Base-by-base conservation (phyloP, 345 rosid genomes). In the Excoecaria cochinchinensis region DNA sequence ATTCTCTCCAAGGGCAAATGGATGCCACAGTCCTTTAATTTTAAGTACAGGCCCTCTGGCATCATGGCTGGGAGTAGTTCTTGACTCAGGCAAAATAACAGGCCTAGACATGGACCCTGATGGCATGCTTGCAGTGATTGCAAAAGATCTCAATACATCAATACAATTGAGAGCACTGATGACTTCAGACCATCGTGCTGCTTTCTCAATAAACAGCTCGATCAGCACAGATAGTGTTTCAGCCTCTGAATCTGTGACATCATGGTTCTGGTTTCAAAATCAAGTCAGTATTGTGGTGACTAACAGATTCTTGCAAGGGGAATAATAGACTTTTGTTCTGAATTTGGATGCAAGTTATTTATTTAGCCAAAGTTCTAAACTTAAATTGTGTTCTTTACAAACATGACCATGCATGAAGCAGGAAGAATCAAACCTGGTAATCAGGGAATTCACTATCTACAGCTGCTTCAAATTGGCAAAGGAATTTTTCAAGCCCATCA, bases 11-110 rank as follows among this genome's bases (percentile, higher is more conserved):
- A 91, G 86, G 67, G 98, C 90, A 85, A 85, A 90, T 19, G 97
- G 98, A 83, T 95, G 99, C 98, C 99, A 95, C 46, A 95, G 87
- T 58, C 97, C 95, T 82, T 83, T 83, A 42, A 90, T 83, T 80
- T 86, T 85, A 62, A 95, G 91, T 53, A 88, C 57, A 11, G 99
- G 92, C 55, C 89, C 92, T 67, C 83, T 79, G 42, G 55, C 72
- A 50, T 82, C 87, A 70, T 78, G 77, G 73, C 71, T 81, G 56
- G 80, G 73, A 9, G 71, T 71, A 51, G 46, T 21, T 81, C 79
- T 84, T 70, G 91, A 84, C 46, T 67, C 87, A 0, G 95, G 88
- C 60, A 91, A 84, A 10, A 90, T 74, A 76, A 82, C 76, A 69
- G 99, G 97, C 77, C 91, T 88, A 46, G 85, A 81, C 91, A 89